These are phyloP conservation scores for Erodium moschatum DNA, from an alignment of 441 rosid genomes.

Conservation along the genomic window DNA sequence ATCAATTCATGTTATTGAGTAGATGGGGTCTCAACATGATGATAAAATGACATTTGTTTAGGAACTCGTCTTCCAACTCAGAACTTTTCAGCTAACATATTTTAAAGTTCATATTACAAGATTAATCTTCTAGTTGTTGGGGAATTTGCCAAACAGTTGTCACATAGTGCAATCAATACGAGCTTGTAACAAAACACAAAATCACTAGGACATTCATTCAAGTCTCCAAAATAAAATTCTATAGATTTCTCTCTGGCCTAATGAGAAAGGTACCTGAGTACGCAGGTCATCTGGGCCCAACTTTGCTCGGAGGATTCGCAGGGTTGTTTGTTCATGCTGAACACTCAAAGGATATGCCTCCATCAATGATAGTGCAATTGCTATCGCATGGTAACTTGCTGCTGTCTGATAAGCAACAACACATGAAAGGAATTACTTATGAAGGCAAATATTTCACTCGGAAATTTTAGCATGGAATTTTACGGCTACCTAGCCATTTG, in stretches of 20 bases:
- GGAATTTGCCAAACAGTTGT: background rate
- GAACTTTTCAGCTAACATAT: background rate
- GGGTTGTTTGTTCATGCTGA: slow-evolving; percentile 75
- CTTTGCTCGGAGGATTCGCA: slow-evolving; percentile 70
- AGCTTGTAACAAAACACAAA: background rate
- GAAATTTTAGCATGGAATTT: background rate
- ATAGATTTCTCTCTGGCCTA: background rate
- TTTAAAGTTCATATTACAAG: background rate
- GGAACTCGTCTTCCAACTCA: background rate
- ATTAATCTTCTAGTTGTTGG: background rate
- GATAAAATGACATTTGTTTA: background rate
- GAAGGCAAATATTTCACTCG: background rate
- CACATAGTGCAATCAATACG: background rate
- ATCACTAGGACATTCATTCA: slow-evolving; percentile 3
- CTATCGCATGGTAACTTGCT: slow-evolving; percentile 82
- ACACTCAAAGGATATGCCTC: slow-evolving; percentile 68
- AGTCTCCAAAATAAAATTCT: slow-evolving; percentile 1
- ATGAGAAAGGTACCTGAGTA: slow-evolving; percentile 42
- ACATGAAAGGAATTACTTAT: background rate
- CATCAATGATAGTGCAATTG: slow-evolving; percentile 75
- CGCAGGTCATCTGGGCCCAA: slow-evolving; percentile 70
- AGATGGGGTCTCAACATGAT: background rate
- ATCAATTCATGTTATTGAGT: slow-evolving; percentile 2
- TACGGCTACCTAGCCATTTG: background rate
- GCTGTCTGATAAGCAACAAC: slow-evolving; percentile 43